These are phyloP conservation scores for Senna tora DNA, from an alignment of 306 rosid species.

Conservation along the genomic window DNA sequence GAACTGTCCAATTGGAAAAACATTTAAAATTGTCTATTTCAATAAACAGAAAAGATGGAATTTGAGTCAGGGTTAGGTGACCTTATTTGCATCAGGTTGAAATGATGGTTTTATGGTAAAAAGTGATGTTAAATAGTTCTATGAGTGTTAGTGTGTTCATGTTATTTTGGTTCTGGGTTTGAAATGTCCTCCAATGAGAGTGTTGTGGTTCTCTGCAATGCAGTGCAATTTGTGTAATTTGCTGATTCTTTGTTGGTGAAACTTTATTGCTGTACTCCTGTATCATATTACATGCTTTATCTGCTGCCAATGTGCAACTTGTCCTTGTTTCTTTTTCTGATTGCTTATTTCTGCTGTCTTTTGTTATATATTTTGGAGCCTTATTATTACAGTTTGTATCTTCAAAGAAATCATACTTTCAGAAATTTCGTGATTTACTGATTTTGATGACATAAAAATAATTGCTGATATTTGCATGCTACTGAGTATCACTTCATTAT, in stretches of 20 bases:
- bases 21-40: too few species aligned
- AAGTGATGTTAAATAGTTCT: not conserved
- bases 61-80: not conserved
- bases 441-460: not conserved
- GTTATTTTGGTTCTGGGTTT: not conserved
- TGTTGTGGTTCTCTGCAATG: not conserved
- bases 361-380: not conserved
- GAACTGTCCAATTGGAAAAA: not conserved
- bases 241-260: not conserved
- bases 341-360: conserved; percentile 17
- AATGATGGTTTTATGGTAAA: not conserved
- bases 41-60: not conserved
- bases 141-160: not conserved
- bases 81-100: not conserved
- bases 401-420: not conserved
- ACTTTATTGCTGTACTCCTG: not conserved
- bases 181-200: not conserved
- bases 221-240: not conserved
- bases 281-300: not conserved
- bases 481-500: not conserved
- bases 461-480: conserved; percentile 13
- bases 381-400: not conserved
- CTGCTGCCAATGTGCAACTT: not conserved
- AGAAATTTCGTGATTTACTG: conserved; percentile 6
- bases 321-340: not conserved